These are phyloP conservation scores for Nakaseomyces bracarensis DNA, from an alignment of 1,139 yeast species.

Conservation along the genomic window DNA sequence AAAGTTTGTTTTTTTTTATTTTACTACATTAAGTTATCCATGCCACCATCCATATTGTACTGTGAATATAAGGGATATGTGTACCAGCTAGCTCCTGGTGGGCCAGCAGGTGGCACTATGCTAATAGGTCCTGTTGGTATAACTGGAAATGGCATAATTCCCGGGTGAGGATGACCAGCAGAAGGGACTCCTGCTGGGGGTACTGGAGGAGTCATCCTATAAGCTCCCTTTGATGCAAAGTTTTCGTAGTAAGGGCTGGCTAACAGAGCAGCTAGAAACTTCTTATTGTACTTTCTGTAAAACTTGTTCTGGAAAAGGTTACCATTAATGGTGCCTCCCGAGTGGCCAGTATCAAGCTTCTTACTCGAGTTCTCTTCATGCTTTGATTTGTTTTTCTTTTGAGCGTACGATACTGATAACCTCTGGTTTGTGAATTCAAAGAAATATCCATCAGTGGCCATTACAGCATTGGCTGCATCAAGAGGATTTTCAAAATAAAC, in stretches of 20 bases:
- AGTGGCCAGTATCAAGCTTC: too few species aligned
- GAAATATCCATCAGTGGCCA: constrained; percentile 36
- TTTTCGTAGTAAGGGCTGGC: constrained; percentile 10
- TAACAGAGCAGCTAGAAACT: constrained; percentile 13
- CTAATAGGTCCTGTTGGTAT: not conserved
- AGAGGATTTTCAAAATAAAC: constrained; percentile 41
- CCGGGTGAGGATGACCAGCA: not conserved
- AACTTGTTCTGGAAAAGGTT: not conserved
- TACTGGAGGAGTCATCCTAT: not conserved
- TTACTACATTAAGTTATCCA: constrained; percentile 2
- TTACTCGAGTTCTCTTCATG: not conserved
- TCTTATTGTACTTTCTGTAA: constrained; percentile 11
- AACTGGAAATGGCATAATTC: not conserved
- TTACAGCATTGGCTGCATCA: constrained; percentile 42
- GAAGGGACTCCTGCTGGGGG: not conserved
- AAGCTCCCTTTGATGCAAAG: constrained; percentile 4
- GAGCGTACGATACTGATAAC: constrained; percentile 30
- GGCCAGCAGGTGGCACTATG: not conserved
- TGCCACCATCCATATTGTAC: not conserved
- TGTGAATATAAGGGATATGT: constrained; percentile 2
- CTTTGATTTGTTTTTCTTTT: constrained; percentile 14
- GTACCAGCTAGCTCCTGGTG: constrained; percentile 2
- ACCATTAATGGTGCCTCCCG: too few species aligned
- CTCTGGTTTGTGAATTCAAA: constrained; percentile 17
- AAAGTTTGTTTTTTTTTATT: not conserved